Evolutionary conservation across 2,329 filamentous ascomycete genomes (phyloP).

Genomic region (Sphaceloma murrayae): DNA sequence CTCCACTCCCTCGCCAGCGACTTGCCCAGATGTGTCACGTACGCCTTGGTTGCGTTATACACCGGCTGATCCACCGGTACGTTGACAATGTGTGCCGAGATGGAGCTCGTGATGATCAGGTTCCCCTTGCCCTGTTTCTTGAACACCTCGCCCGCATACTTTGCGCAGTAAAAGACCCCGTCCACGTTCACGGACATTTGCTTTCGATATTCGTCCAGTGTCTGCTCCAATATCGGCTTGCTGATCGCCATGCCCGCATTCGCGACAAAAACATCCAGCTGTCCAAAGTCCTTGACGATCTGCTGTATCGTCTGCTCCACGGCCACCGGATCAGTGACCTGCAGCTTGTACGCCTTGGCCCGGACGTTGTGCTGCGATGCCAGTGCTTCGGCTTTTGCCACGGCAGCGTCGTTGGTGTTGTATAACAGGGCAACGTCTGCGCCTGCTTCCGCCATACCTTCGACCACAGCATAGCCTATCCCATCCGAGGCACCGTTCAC

Average conservation of each 20-base stretch:
- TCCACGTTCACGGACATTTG: conserved; percentile 45
- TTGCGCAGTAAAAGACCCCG: conserved; percentile 36
- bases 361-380: conserved; percentile 18
- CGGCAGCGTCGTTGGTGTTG: conserved; percentile 20
- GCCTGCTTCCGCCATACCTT: conserved; percentile 32
- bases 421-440: conserved; percentile 33
- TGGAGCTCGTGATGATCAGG: conserved; percentile 39
- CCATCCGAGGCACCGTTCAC: conserved; percentile 40
- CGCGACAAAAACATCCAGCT: conserved; percentile 39
- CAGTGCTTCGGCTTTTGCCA: conserved; percentile 18
- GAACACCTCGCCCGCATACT: conserved; percentile 35
- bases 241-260: conserved; percentile 44
- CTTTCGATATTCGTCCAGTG: conserved; percentile 42
- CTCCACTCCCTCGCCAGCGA: conserved; percentile 48
- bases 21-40: conserved; percentile 48
- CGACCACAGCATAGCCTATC: conserved; percentile 37
- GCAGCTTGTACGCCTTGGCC: conserved; percentile 20
- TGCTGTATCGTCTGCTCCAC: conserved; percentile 29
- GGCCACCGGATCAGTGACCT: conserved; percentile 23
- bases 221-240: conserved; percentile 47
- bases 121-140: conserved; percentile 38
- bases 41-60: conserved; percentile 50
- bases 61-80: conserved; percentile 45
- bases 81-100: conserved; percentile 30
- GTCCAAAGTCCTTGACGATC: conserved; percentile 34